A percentile compares a stretch with the other conserved stretches of the same genome.
These are phyloP conservation scores for Candida sp. DNA, from an alignment of 1,139 yeast species.

Conservation along the genomic window DNA sequence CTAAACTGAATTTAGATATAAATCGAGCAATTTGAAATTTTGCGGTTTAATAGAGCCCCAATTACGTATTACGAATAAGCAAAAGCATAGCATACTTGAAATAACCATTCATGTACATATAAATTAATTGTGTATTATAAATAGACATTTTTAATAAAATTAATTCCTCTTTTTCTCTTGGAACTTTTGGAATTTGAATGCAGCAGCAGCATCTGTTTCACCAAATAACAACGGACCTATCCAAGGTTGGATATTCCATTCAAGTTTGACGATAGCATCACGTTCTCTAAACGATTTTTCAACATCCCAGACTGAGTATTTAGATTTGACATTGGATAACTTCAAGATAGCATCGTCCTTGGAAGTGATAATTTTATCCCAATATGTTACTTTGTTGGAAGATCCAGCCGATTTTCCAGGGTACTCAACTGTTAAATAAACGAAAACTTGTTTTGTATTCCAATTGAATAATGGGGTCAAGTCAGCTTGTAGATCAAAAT, in stretches of 20 bases:
- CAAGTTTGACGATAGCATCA: slow-evolving; percentile 67
- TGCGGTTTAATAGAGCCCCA: too few relatives aligned
- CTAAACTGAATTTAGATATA: too few relatives aligned
- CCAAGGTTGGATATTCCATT: slow-evolving; percentile 93
- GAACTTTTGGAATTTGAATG: slow-evolving; percentile 26
- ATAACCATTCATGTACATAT: too few relatives aligned
- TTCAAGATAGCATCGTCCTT: slow-evolving; percentile 57
- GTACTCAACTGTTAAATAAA: slow-evolving; percentile 86
- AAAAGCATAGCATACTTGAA: too few relatives aligned
- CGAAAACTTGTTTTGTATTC: slow-evolving; percentile 95
- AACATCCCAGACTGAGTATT: slow-evolving; percentile 89
- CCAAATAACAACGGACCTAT: slow-evolving; percentile 82
- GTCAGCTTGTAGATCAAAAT: slow-evolving; percentile 66
- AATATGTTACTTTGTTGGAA: slow-evolving; percentile 71
- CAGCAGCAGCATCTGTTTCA: slow-evolving; percentile 32
- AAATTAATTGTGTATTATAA: too few relatives aligned
- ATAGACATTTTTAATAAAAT: neutral
- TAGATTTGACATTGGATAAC: slow-evolving; percentile 55
- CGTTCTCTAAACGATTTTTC: slow-evolving; percentile 64
- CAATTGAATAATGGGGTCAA: slow-evolving; percentile 82
- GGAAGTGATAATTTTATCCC: slow-evolving; percentile 79
- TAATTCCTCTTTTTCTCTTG: slow-evolving; percentile 11
- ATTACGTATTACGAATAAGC: too few relatives aligned
- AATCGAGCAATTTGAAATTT: too few relatives aligned
- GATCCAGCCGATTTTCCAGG: slow-evolving; percentile 54